These are phyloP conservation scores for Aspergillus nidulans DNA, from an alignment of 495 filamentous ascomycete genomes.

Conservation along the genomic window DNA sequence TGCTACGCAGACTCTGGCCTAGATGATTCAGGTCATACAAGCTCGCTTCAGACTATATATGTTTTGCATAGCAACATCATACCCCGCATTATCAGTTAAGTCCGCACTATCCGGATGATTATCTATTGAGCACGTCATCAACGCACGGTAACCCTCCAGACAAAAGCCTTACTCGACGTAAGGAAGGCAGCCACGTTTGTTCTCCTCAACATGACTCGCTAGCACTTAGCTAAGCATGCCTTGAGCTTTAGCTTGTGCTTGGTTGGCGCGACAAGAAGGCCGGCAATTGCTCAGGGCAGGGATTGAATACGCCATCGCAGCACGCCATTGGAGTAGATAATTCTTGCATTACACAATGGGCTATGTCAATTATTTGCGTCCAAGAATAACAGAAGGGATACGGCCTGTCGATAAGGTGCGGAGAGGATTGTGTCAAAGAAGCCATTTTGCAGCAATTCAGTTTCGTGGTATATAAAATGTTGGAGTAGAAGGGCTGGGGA, in stretches of 20 bases:
- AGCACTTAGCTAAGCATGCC: not conserved
- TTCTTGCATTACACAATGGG: not conserved
- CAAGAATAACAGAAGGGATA: not conserved
- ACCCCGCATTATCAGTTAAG: not conserved
- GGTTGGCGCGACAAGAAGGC: not conserved
- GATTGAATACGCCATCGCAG: not conserved
- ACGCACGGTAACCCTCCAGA: not conserved
- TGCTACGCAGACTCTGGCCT: not conserved
- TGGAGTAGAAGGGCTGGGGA: not conserved
- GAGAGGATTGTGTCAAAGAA: not conserved
- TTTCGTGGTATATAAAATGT: not conserved
- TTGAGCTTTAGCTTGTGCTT: not conserved
- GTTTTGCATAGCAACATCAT: not conserved
- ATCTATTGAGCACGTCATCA: slow-evolving; percentile 1
- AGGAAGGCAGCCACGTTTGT: not conserved
- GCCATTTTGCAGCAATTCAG: not conserved
- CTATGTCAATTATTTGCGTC: not conserved
- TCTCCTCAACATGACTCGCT: not conserved
- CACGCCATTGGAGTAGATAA: not conserved
- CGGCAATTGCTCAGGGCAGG: not conserved
- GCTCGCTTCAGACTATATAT: not conserved
- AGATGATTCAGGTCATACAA: not conserved
- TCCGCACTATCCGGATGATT: not conserved
- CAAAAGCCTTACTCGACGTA: not conserved
- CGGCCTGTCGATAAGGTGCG: not conserved